A percentile compares a stretch with the other conserved stretches of the same genome.
phyloP scores from a whole-genome alignment of 2,329 filamentous ascomycete genomes.

The Lomentospora prolificans region DNA sequence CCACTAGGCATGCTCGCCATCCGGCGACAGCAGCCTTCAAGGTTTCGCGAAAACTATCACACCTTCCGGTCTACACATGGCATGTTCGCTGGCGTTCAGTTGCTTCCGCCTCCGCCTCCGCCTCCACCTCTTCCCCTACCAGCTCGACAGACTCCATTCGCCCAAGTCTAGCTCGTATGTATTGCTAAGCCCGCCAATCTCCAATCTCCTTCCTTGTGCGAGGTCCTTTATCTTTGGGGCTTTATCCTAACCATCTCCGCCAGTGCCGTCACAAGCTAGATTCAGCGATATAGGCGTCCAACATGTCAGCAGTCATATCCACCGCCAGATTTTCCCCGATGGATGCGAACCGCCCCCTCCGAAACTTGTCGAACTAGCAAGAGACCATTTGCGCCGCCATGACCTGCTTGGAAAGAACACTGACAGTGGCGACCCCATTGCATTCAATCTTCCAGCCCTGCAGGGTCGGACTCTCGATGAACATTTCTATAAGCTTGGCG shows the following conservation, averaged over 20 bases:
- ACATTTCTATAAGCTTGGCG: constrained; percentile 82
- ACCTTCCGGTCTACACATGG: constrained; percentile 20
- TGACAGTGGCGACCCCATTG: constrained; percentile 64
- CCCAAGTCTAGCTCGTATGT: constrained; percentile 29
- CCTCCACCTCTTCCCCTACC: neutral
- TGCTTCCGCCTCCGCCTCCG: constrained; percentile 15
- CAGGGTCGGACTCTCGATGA: constrained; percentile 80
- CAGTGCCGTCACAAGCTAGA: constrained; percentile 49
- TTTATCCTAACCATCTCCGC: constrained; percentile 10
- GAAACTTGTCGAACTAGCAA: constrained; percentile 69
- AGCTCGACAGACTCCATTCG: neutral
- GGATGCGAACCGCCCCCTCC: constrained; percentile 46
- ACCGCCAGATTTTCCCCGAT: constrained; percentile 69
- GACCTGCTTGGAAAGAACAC: constrained; percentile 85
- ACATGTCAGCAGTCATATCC: constrained; percentile 77
- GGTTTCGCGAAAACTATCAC: neutral
- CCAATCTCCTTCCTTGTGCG: neutral
- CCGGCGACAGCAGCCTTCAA: constrained; percentile 1
- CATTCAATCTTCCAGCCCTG: constrained; percentile 73
- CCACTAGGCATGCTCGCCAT: constrained; percentile 5
- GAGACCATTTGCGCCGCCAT: constrained; percentile 74
- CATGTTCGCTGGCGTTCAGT: constrained; percentile 35
- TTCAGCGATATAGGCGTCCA: constrained; percentile 93
- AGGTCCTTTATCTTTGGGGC: neutral
- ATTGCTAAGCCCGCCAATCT: neutral